A percentile compares a stretch with the other conserved stretches of the same genome.
Evolutionary conservation across 257 asterid genomes (phyloP).

Genomic region (Solanum dulcamara): DNA sequence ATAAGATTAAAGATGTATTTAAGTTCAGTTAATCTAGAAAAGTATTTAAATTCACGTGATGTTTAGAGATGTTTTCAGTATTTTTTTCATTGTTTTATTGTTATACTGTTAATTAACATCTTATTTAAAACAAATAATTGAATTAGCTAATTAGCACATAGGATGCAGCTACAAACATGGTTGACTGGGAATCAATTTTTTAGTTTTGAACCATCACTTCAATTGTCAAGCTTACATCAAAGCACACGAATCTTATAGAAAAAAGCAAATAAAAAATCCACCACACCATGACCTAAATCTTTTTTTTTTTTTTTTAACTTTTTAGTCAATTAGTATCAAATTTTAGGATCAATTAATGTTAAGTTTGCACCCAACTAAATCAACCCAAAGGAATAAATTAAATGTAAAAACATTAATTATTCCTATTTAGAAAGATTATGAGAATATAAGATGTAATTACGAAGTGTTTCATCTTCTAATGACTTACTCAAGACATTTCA

Average conservation of each 20-base stretch:
- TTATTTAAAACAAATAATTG: background rate
- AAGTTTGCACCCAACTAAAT: background rate
- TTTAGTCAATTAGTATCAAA: background rate
- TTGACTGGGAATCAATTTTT: constrained; percentile 1
- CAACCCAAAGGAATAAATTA: background rate
- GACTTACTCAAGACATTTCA: too few species aligned
- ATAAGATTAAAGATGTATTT: too few species aligned
- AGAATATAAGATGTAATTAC: background rate
- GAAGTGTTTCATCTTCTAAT: too few species aligned
- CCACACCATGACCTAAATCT: background rate
- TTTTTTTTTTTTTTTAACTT: background rate
- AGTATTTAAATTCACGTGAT: too few species aligned
- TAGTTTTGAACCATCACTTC: background rate
- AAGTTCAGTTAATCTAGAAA: too few species aligned
- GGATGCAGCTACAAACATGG: constrained; percentile 11
- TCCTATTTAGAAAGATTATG: background rate
- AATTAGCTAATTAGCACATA: constrained; percentile 18
- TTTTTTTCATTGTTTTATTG: too few species aligned
- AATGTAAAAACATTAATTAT: background rate
- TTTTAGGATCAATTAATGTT: background rate
- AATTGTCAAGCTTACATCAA: background rate
- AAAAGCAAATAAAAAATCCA: background rate
- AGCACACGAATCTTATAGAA: background rate
- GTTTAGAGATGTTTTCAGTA: too few species aligned
- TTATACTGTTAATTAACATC: background rate